Evolutionary conservation across 2,329 filamentous ascomycete species (phyloP).

Genomic region (Thielaviopsis populi): DNA sequence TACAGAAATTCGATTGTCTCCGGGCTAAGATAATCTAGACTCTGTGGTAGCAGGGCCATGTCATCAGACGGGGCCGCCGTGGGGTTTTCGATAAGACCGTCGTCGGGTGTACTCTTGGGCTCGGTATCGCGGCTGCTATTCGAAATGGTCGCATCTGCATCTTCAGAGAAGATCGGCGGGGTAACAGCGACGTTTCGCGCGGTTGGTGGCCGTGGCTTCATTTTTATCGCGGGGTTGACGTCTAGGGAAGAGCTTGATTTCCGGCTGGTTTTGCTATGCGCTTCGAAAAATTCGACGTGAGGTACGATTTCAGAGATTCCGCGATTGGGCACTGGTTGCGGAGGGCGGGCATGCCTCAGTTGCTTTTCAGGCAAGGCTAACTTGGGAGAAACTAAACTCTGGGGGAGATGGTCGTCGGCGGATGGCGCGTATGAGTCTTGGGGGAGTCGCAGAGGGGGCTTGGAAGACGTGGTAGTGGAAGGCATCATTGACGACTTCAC

Average conservation of each 20-base stretch:
- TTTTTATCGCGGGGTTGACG: background rate
- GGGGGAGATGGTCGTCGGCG: conserved; percentile 22
- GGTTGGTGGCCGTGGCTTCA: background rate
- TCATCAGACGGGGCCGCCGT: background rate
- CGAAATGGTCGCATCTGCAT: conserved; percentile 11
- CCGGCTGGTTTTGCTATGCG: conserved; percentile 1
- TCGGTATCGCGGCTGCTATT: conserved; percentile 11
- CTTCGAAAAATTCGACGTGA: conserved; percentile 7
- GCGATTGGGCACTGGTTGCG: conserved; percentile 4
- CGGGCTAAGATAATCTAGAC: conserved; percentile 37
- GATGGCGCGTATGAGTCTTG: conserved; percentile 22
- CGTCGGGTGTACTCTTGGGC: conserved; percentile 3
- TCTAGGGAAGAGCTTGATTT: conserved; percentile 1
- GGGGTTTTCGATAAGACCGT: background rate
- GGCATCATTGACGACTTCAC: conserved; percentile 18
- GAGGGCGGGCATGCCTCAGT: conserved; percentile 5
- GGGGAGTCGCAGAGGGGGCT: conserved; percentile 18
- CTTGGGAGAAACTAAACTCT: conserved; percentile 23
- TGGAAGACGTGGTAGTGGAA: background rate
- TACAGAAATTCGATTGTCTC: conserved; percentile 46
- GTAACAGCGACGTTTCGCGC: conserved; percentile 6
- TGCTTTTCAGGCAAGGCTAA: conserved; percentile 14
- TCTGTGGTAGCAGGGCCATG: conserved; percentile 35
- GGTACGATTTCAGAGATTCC: conserved; percentile 7
- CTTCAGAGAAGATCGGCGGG: conserved; percentile 12